Evolutionary conservation across 2,329 filamentous ascomycete genomes (phyloP).

Genomic region (Lomentospora prolificans): DNA sequence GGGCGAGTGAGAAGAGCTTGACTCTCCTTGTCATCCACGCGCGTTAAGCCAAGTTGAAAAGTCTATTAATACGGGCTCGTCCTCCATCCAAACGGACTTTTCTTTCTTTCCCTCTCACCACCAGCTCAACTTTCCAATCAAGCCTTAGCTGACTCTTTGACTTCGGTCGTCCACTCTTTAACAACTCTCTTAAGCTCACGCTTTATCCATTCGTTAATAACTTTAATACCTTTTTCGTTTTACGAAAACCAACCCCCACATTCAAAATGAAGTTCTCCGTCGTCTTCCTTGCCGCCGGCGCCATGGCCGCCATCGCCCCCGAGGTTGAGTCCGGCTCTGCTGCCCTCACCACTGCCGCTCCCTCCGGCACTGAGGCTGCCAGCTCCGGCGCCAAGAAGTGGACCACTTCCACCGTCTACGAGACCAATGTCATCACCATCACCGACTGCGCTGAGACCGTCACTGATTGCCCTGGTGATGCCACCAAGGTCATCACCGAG

Average conservation of each 20-base stretch:
- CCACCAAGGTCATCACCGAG: constrained; percentile 26
- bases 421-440: constrained; percentile 50
- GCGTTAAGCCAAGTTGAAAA: constrained; percentile 6
- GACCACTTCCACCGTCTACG: constrained; percentile 42
- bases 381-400: constrained; percentile 42
- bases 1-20: not conserved
- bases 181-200: constrained; percentile 20
- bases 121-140: constrained; percentile 32
- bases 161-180: constrained; percentile 51
- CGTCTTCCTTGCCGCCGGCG: constrained; percentile 38
- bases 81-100: constrained; percentile 5
- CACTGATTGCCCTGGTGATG: constrained; percentile 48
- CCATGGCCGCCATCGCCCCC: constrained; percentile 37
- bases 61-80: constrained; percentile 35
- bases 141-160: constrained; percentile 31
- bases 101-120: constrained; percentile 26
- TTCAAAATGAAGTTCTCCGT: constrained; percentile 46
- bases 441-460: constrained; percentile 51
- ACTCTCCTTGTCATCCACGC: not conserved
- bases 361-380: constrained; percentile 17
- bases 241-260: constrained; percentile 18
- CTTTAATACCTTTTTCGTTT: constrained; percentile 20
- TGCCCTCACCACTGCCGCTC: constrained; percentile 15
- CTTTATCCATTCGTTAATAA: constrained; percentile 23
- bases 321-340: constrained; percentile 20